Percentiles rank a stretch among this genome's conserved stretches.
phyloP scores from a whole-genome alignment of 208 protist species.

The Plasmodiophora brassicae region DNA sequence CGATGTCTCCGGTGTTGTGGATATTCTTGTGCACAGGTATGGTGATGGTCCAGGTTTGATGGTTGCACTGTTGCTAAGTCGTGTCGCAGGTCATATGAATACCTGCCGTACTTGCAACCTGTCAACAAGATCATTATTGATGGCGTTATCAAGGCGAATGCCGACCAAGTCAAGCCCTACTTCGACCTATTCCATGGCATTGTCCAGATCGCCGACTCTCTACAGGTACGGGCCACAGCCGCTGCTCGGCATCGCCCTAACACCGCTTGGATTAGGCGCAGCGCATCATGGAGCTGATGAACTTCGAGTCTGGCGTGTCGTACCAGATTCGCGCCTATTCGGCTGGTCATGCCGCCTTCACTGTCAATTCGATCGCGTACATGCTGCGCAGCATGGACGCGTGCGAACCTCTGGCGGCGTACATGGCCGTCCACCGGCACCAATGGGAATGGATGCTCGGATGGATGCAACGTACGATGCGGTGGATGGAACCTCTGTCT shows the following conservation, averaged over 20 bases:
- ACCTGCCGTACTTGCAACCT: not conserved
- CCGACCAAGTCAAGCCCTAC: constrained; percentile 10
- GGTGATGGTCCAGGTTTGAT: too few species aligned
- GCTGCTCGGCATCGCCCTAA: not conserved
- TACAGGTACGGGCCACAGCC: not conserved
- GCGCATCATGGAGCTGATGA: not conserved
- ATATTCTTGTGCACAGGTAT: not conserved
- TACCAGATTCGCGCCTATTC: not conserved
- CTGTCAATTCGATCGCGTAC: not conserved
- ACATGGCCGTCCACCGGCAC: not conserved
- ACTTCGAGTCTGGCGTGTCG: not conserved
- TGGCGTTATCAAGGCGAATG: not conserved
- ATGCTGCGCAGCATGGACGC: not conserved
- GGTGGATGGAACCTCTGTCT: too few species aligned
- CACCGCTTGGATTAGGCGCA: not conserved
- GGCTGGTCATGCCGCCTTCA: not conserved
- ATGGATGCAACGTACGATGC: constrained; percentile 23
- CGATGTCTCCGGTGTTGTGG: not conserved
- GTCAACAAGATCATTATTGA: constrained; percentile 31
- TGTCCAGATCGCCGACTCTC: not conserved
- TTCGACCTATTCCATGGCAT: constrained; percentile 15
- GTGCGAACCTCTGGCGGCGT: not conserved
- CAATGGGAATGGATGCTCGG: constrained; percentile 7
- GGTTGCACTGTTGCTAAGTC: too few species aligned
- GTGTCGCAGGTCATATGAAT: not conserved